Base-by-base conservation (phyloP, 305 asterid species). In the Fraxinus albicans region DNA sequence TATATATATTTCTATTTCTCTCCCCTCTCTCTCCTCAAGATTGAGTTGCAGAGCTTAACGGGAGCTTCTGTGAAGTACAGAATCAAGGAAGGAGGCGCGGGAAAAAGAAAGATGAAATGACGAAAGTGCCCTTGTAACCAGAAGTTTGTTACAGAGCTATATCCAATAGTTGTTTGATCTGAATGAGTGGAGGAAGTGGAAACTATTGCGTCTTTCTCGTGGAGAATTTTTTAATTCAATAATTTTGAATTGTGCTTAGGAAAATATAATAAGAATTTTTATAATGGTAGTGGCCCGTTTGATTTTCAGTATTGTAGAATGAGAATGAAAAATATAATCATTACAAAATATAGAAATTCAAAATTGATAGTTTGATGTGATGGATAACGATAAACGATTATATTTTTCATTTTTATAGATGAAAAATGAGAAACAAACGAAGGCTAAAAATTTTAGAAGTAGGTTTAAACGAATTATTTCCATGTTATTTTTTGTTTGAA, bases 31-130 rank as follows among this genome's bases (percentile, higher is more conserved):
- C 40, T 31, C 38, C 10, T 58, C n/a, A 60, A 44, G 25, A 15
- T 13, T 47, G 78, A 65, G 27, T 10, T 3, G 81, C 47, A 60
- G 29, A 70, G 79, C 13, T 29, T 8, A 29, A 69, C 21, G 8
- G 78, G 10, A 58, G 27, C 69, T 58, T 6, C 69, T 6, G 69
- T 58, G 69, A 58, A 58, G 69, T 58, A 19, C 29, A 6, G 25
- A 21, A 69, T 3, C 58, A 76, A 80, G 31, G 70, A 78, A 63
- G 33, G 12, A 3, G 73, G 84, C 70, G 95, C 93, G 93, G 89
- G 93, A 89, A 88, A 19, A 63, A 72, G 31, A 77, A 58, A 34
- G 27, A 0, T 31, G 29, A 74, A 79, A 70, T 79, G 83, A 85
- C 86, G 50, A 19, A 35, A 67, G 1, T 80, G 80, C 85, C 90